A percentile compares a stretch with the other conserved stretches of the same genome.
Evolutionary conservation across 2,329 filamentous ascomycete species (phyloP).

Genomic region (Stagonosporopsis cucurbitacearum): DNA sequence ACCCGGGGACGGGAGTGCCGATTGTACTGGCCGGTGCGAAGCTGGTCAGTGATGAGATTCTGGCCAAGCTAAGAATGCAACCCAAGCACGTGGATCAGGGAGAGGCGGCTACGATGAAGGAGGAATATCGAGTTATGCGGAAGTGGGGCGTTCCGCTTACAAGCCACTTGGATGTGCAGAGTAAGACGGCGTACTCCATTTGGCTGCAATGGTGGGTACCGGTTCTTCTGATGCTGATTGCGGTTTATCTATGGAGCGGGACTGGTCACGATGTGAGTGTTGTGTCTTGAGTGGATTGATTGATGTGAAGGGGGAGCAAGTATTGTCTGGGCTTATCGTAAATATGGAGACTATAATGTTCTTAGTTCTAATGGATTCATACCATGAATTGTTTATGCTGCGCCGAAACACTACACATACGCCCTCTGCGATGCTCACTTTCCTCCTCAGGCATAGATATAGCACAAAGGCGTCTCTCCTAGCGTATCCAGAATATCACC

Average conservation of each 20-base stretch:
- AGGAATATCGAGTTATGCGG: constrained; percentile 15
- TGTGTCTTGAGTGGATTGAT: constrained; percentile 1
- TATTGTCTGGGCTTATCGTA: background rate
- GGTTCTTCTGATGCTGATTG: constrained; percentile 8
- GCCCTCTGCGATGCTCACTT: background rate
- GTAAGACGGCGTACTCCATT: constrained; percentile 15
- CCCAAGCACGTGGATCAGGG: constrained; percentile 20
- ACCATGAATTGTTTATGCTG: background rate
- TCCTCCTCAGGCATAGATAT: constrained; percentile 47
- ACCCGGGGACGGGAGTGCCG: constrained; percentile 78
- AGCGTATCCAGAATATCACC: constrained; percentile 51
- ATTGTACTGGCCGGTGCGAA: constrained; percentile 74
- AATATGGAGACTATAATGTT: background rate
- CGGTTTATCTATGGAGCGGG: constrained; percentile 10
- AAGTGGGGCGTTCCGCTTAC: constrained; percentile 10
- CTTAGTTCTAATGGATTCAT: background rate
- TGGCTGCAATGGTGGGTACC: constrained; percentile 19
- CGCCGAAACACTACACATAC: background rate
- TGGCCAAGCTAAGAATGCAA: constrained; percentile 44
- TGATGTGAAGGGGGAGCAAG: too few relatives aligned
- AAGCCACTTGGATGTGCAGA: constrained; percentile 16
- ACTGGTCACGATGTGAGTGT: constrained; percentile 6
- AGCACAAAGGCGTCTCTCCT: constrained; percentile 53
- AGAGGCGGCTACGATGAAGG: constrained; percentile 10
- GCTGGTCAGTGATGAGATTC: constrained; percentile 63